Conservation (phyloP, 768 basidiomycete genomes). For the Pleurotus eryngii region DNA sequence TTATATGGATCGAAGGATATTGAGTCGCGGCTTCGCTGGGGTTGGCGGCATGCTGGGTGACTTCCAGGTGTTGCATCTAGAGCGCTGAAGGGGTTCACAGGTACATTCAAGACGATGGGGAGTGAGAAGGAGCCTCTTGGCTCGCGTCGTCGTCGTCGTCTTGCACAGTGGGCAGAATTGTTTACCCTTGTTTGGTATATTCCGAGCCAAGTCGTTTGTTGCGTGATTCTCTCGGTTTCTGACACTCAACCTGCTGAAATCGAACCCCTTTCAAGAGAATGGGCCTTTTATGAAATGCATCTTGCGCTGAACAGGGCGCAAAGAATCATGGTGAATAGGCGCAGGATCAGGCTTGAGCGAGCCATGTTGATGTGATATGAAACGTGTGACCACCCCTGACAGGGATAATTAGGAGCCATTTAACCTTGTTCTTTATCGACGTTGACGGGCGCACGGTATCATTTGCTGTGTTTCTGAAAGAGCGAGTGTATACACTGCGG, state of each 20-base stretch:
- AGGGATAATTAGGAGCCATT: too few relatives aligned
- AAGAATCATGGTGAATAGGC: too few relatives aligned
- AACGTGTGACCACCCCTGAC: too few relatives aligned
- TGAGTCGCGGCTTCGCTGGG: neutral
- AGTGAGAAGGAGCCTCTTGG: neutral
- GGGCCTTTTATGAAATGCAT: neutral
- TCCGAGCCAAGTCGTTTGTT: slow-evolving; percentile 10
- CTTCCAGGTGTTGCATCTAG: slow-evolving; percentile 6
- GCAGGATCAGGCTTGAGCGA: too few relatives aligned
- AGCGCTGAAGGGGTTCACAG: neutral
- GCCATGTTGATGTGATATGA: too few relatives aligned
- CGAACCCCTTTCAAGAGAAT: neutral
- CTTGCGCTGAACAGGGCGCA: too few relatives aligned
- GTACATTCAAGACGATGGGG: neutral
- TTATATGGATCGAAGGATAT: slow-evolving; percentile 11
- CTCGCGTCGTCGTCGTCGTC: slow-evolving; percentile 5
- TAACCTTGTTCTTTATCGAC: too few relatives aligned
- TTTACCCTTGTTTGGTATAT: slow-evolving; percentile 4
- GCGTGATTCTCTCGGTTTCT: neutral
- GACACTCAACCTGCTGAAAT: neutral
- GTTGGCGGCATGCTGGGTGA: neutral
- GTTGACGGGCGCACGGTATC: too few relatives aligned
- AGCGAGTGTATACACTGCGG: too few relatives aligned
- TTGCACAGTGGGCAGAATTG: slow-evolving; percentile 5
- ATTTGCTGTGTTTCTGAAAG: too few relatives aligned